A percentile compares a stretch with the other conserved stretches of the same genome.
phyloP scores from a whole-genome alignment of 2,329 filamentous ascomycete genomes.

The Trichoderma sp. region DNA sequence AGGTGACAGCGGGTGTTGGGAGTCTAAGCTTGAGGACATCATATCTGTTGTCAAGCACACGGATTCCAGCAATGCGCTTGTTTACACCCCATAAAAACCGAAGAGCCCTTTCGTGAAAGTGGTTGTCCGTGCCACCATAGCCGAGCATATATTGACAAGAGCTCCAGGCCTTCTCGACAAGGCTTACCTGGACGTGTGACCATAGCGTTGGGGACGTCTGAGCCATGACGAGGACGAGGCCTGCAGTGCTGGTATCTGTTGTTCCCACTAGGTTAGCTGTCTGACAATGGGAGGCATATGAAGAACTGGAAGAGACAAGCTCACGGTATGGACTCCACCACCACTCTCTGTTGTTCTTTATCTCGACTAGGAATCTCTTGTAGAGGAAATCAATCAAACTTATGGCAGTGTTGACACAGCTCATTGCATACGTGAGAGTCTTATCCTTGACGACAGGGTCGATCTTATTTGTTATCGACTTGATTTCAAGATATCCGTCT shows the following conservation, averaged over 20 bases:
- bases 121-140: neutral
- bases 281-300: neutral
- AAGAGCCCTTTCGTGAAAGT: constrained; percentile 6
- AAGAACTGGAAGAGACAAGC: neutral
- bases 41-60: neutral
- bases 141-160: constrained; percentile 6
- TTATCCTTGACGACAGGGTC: constrained; percentile 6
- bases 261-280: neutral
- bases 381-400: constrained; percentile 34
- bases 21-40: neutral
- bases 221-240: constrained; percentile 26
- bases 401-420: constrained; percentile 34
- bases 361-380: constrained; percentile 22
- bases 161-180: constrained; percentile 4
- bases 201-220: constrained; percentile 11
- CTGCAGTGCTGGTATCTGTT: constrained; percentile 25
- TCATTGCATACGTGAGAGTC: constrained; percentile 31
- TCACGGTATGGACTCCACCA: constrained; percentile 27
- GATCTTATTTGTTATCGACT: neutral
- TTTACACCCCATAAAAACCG: constrained; percentile 13
- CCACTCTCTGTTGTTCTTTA: constrained; percentile 38
- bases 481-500: neutral
- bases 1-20: neutral
- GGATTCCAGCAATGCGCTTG: neutral
- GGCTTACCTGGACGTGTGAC: neutral